Conservation (phyloP, 129 eudicot genomes). For the Pseudognaphalium luteoalbum region DNA sequence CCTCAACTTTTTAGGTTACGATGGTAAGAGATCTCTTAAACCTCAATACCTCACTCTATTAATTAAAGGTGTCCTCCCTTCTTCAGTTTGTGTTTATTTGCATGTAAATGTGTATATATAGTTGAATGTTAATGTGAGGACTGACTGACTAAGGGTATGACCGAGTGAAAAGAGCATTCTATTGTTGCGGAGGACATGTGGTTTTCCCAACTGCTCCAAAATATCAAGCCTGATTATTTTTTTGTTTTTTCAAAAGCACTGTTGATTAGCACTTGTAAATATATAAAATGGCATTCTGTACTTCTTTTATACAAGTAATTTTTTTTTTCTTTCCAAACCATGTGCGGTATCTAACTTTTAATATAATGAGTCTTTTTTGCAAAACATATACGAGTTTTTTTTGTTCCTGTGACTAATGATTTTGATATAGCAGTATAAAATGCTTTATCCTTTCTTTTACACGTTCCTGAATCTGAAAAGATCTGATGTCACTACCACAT, state of each 20-base stretch:
- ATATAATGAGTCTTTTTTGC: background rate
- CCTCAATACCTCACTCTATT: background rate
- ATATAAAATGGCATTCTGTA: background rate
- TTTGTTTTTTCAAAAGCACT: background rate
- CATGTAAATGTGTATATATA: background rate
- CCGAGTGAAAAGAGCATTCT: background rate
- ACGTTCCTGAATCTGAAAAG: conserved; percentile 11
- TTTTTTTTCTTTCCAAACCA: background rate
- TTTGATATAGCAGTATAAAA: background rate
- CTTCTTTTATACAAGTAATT: background rate
- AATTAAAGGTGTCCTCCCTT: background rate
- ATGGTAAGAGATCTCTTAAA: conserved; percentile 53
- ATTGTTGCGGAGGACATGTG: background rate
- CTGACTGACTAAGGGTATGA: background rate
- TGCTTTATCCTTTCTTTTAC: conserved; percentile 9
- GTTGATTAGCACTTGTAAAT: background rate
- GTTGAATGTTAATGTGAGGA: background rate
- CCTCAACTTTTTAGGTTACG: conserved; percentile 93
- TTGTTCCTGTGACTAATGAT: background rate
- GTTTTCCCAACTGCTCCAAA: background rate
- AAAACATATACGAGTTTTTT: background rate
- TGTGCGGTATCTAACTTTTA: too few relatives aligned
- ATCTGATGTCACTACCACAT: conserved; percentile 5
- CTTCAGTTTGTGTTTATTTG: background rate
- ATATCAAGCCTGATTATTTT: background rate